Evolutionary conservation across 129 eudicot genomes (phyloP).

Genomic region (Tagetes patula): DNA sequence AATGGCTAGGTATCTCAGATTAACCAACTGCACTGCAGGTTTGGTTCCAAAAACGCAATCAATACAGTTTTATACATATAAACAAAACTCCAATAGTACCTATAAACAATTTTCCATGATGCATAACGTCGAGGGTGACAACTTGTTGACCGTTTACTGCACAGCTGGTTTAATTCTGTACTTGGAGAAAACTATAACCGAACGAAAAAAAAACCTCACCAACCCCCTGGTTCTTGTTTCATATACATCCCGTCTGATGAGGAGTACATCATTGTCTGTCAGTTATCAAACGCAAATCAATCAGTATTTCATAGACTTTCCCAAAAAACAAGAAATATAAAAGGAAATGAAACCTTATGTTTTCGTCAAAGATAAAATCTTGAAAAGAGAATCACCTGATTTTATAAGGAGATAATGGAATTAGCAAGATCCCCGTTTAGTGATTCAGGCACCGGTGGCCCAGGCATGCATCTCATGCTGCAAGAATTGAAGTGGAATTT

Average conservation of each 20-base stretch:
- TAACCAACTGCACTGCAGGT: conserved; percentile 4
- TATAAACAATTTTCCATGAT: conserved; percentile 15
- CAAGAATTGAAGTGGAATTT: conserved; percentile 16
- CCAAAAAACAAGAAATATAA: conserved; percentile 5
- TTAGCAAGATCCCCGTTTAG: conserved; percentile 68
- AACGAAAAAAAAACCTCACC: conserved; percentile 30
- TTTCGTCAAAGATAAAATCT: background rate
- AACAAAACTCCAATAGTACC: conserved; percentile 8
- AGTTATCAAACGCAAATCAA: conserved; percentile 9
- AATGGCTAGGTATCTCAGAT: too few species aligned
- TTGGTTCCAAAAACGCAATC: conserved; percentile 27
- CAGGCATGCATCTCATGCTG: conserved; percentile 84
- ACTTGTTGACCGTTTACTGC: conserved; percentile 24
- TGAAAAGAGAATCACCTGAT: conserved; percentile 46
- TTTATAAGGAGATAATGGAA: conserved; percentile 42
- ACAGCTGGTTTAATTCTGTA: conserved; percentile 18
- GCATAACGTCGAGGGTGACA: conserved; percentile 15
- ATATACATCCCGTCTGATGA: conserved; percentile 42
- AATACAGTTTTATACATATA: conserved; percentile 15
- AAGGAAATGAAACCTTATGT: background rate
- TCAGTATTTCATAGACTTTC: conserved; percentile 10
- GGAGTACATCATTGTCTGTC: conserved; percentile 43
- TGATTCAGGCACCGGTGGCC: conserved; percentile 68
- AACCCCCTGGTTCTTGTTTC: conserved; percentile 65
- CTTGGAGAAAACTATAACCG: conserved; percentile 26